Base-by-base conservation (phyloP, 2,329 filamentous ascomycete species). In the Diplodia mutila region DNA sequence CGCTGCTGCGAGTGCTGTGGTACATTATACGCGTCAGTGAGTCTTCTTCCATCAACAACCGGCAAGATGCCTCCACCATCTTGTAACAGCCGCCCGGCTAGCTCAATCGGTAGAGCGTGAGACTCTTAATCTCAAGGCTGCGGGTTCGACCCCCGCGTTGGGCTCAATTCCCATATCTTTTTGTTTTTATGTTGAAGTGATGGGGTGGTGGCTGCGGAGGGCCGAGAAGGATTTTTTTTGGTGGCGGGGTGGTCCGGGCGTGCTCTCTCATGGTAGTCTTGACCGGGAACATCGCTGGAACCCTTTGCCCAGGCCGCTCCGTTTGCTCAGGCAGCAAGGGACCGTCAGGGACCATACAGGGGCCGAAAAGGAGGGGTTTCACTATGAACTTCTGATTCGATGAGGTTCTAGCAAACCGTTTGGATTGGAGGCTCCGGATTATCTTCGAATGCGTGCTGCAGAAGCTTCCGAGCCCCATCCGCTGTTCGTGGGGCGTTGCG, bases 101-200 rank as follows among this genome's bases (percentile, higher is more conserved):
- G 67, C 69, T 70, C 69, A 70, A 69, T 69, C 69, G 69, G 68
- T 70, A 68, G 68, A 70, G 68, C 68, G 66, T 69, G 57, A 70
- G 69, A 70, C 69, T 70, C 69, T 70, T 68, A 69, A 67, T 67
- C 65, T 67, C 65, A 67, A 67, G 65, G 65, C 55, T 67, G 65
- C 65, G 65, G 65, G 65, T 67, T 67, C 65, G 55, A 67, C 23
- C 65, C 65, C 65, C 55, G 65, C 65, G 65, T 67, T 67, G 65
- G 65, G 65, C 65, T 67, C 65, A 63, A 61, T 61, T 37, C 55
- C 65, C 65, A 46, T 23, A 21, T 51, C 42, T 59, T 66, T 66
- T 66, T 52, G 42, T 21, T 65, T 51, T 39, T 12, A 2, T 12
- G 29, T 5, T 37, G 49, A 21, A 14, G 53, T 34, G 2, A 27